Evolutionary conservation across 2,329 filamentous ascomycete species (phyloP).

Genomic region (Tolypocladium ovalisporum): DNA sequence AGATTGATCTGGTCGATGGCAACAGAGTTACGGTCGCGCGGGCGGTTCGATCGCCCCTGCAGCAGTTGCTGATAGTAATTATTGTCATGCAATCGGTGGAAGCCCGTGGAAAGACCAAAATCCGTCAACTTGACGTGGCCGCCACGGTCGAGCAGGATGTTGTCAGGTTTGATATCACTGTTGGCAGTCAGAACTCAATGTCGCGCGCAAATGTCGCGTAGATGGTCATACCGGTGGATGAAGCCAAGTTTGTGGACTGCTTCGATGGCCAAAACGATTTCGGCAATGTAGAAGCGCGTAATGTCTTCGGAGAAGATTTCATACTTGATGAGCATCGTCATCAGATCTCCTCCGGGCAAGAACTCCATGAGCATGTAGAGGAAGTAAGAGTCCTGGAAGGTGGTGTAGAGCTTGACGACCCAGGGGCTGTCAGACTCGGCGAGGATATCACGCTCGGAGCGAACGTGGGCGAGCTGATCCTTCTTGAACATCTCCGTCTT

Average conservation of each 20-base stretch:
- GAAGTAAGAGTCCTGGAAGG: conserved; percentile 93
- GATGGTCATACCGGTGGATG: conserved; percentile 69
- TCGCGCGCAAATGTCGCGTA: not conserved
- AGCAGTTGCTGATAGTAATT: conserved; percentile 97
- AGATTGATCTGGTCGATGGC: conserved; percentile 97
- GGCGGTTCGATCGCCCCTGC: conserved; percentile 62
- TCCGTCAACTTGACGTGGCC: conserved; percentile 98
- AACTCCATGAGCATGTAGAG: conserved; percentile 99
- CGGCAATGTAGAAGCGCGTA: conserved; percentile 97
- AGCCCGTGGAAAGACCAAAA: conserved; percentile 94
- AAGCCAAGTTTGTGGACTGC: conserved; percentile 97
- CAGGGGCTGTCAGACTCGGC: conserved; percentile 99
- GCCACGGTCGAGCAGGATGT: conserved; percentile 88
- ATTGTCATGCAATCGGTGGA: conserved; percentile 95
- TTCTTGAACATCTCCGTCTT: conserved; percentile 99
- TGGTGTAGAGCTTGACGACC: conserved; percentile 97
- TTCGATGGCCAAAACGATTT: conserved; percentile 96
- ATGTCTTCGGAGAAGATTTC: conserved; percentile 99
- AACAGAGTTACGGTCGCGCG: conserved; percentile 80
- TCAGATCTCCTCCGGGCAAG: conserved; percentile 91
- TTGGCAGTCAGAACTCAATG: not conserved
- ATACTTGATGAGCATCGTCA: conserved; percentile 99
- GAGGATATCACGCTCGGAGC: conserved; percentile 92
- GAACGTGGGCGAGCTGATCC: conserved; percentile 93
- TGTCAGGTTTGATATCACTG: conserved; percentile 98